phyloP scores from a whole-genome alignment of 1,284 basidiomycete genomes.

The Ceratobasidium sp. region DNA sequence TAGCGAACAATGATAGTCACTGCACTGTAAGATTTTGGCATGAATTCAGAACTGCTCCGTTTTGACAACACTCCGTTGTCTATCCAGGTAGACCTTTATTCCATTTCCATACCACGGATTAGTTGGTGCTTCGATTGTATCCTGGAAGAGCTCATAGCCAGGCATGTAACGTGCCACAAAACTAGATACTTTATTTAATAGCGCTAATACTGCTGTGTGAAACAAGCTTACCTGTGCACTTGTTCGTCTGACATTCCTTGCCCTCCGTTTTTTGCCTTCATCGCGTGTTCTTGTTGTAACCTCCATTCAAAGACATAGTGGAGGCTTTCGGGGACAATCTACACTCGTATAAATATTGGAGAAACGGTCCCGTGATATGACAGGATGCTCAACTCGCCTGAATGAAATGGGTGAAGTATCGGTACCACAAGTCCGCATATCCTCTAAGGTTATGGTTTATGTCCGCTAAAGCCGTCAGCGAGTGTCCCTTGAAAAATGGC shows the following conservation, averaged over 20 bases:
- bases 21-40: neutral
- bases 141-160: conserved; percentile 80
- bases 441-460: conserved; percentile 66
- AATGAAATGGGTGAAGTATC: conserved; percentile 69
- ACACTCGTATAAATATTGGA: neutral
- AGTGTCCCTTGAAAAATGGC: conserved; percentile 43
- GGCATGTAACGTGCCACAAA: conserved; percentile 85
- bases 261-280: conserved; percentile 85
- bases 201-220: neutral
- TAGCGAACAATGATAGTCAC: conserved; percentile 30
- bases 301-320: conserved; percentile 65
- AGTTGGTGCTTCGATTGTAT: conserved; percentile 43
- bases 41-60: conserved; percentile 26
- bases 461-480: conserved; percentile 60
- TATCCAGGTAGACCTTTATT: conserved; percentile 8
- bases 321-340: conserved; percentile 49
- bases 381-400: conserved; percentile 58
- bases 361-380: neutral
- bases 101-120: conserved; percentile 30
- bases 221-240: conserved; percentile 67
- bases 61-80: conserved; percentile 3
- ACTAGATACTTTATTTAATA: conserved; percentile 49
- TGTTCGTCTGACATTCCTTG: conserved; percentile 83
- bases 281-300: conserved; percentile 82
- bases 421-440: conserved; percentile 72